Conservation (phyloP, 2,329 filamentous ascomycete genomes). For the Fusarium sp. region DNA sequence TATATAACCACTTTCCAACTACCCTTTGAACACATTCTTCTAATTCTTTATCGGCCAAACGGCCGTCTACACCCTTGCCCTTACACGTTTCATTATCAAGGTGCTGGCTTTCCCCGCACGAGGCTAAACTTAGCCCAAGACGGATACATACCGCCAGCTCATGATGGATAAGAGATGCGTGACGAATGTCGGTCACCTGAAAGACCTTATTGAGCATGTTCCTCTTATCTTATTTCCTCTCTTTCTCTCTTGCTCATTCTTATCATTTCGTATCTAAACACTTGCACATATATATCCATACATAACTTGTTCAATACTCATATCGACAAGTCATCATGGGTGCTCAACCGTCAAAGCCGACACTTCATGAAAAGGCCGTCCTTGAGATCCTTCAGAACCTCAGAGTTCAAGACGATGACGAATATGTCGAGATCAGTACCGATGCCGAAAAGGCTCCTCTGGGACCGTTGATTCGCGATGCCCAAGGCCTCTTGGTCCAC, state of each 20-base stretch:
- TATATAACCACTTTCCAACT: too few relatives aligned
- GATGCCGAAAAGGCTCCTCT: constrained; percentile 48
- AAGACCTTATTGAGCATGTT: not conserved
- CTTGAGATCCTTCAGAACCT: constrained; percentile 60
- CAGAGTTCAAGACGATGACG: constrained; percentile 64
- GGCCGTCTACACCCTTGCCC: not conserved
- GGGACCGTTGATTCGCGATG: constrained; percentile 42
- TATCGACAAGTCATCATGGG: constrained; percentile 55
- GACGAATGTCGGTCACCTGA: constrained; percentile 19
- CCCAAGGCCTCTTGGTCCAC: constrained; percentile 64
- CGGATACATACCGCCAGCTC: constrained; percentile 8
- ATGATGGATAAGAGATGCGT: constrained; percentile 38
- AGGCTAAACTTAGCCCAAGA: constrained; percentile 12
- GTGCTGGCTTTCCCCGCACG: constrained; percentile 21
- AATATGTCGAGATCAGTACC: constrained; percentile 65
- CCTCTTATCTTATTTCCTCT: not conserved
- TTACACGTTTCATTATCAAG: constrained; percentile 14
- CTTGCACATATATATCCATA: not conserved
- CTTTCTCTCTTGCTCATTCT: too few relatives aligned
- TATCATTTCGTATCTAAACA: not conserved
- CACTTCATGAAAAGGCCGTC: constrained; percentile 59
- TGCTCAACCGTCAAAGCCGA: constrained; percentile 58
- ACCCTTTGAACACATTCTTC: too few relatives aligned
- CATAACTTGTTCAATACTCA: not conserved
- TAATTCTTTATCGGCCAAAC: too few relatives aligned